Percentiles rank a stretch among this genome's conserved stretches.
Evolutionary conservation across 768 basidiomycete genomes (phyloP).

Genomic region (Cubamyces lactineus): DNA sequence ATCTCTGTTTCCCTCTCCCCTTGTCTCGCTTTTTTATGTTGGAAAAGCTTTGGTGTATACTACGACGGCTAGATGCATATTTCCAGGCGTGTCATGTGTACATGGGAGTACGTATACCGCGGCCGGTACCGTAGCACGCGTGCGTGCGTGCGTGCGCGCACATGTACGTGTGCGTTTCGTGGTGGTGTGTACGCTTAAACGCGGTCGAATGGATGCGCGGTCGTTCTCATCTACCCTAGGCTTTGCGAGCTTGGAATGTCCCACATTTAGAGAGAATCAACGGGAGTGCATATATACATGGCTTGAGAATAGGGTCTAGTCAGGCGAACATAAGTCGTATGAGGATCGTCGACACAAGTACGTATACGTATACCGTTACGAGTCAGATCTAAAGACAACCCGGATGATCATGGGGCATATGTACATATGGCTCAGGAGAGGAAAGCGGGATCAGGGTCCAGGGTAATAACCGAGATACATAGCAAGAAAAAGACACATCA

Average conservation of each 20-base stretch:
- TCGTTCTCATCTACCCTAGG: background rate
- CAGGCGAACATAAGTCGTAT: background rate
- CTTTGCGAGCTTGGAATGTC: too few relatives aligned
- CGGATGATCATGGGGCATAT: too few relatives aligned
- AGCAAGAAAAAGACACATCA: slow-evolving; percentile 11
- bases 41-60: slow-evolving; percentile 34
- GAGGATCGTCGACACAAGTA: too few relatives aligned
- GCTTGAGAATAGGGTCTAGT: background rate
- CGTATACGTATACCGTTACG: too few relatives aligned
- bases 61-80: slow-evolving; percentile 31
- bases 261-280: background rate
- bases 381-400: too few relatives aligned
- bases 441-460: too few relatives aligned
- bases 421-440: too few relatives aligned
- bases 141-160: background rate
- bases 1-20: slow-evolving; percentile 14
- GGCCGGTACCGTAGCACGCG: too few relatives aligned
- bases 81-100: slow-evolving; percentile 20
- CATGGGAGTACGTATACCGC: slow-evolving; percentile 10
- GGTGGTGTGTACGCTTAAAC: slow-evolving; percentile 21
- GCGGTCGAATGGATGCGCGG: slow-evolving; percentile 3
- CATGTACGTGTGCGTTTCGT: slow-evolving; percentile 8
- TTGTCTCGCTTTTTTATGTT: slow-evolving; percentile 17
- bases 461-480: background rate
- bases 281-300: background rate